Percentiles rank a stretch among this genome's conserved stretches.
Conservation (phyloP, 2,329 filamentous ascomycete species). For the Diplodia intermedia region DNA sequence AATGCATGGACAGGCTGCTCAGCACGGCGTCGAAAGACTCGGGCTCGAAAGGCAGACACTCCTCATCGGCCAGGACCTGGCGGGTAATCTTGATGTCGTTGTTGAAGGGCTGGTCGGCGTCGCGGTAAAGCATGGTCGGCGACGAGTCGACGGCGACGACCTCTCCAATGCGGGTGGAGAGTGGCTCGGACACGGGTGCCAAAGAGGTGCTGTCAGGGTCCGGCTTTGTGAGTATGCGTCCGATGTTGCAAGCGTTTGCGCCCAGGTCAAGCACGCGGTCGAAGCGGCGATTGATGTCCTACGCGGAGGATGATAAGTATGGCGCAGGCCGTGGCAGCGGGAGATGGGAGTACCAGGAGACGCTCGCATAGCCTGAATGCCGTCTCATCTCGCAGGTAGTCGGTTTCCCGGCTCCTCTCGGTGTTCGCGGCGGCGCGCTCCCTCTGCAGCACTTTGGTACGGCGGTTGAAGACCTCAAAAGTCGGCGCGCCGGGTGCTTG, state of each 20-base stretch:
- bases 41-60: conserved; percentile 76
- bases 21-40: conserved; percentile 87
- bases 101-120: conserved; percentile 77
- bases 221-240: conserved; percentile 71
- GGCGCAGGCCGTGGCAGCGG: background rate
- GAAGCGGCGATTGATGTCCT: conserved; percentile 93
- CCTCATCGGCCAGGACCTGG: conserved; percentile 75
- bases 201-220: conserved; percentile 70
- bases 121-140: conserved; percentile 76
- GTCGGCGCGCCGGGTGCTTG: conserved; percentile 78
- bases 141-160: conserved; percentile 86
- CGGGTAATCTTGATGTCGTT: conserved; percentile 73
- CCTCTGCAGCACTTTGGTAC: conserved; percentile 88
- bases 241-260: conserved; percentile 94
- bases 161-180: conserved; percentile 73
- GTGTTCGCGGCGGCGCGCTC: conserved; percentile 78
- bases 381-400: conserved; percentile 94
- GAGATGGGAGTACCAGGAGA: conserved; percentile 66
- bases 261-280: conserved; percentile 87
- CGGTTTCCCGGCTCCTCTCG: conserved; percentile 77
- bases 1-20: conserved; percentile 89
- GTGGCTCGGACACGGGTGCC: conserved; percentile 66
- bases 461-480: conserved; percentile 89
- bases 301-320: conserved; percentile 7
- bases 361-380: conserved; percentile 84